Evolutionary conservation across 495 filamentous ascomycete genomes (phyloP), one percentile per base, ranked within the genome.

Genomic region (Aspergillus kassunensis): DNA sequence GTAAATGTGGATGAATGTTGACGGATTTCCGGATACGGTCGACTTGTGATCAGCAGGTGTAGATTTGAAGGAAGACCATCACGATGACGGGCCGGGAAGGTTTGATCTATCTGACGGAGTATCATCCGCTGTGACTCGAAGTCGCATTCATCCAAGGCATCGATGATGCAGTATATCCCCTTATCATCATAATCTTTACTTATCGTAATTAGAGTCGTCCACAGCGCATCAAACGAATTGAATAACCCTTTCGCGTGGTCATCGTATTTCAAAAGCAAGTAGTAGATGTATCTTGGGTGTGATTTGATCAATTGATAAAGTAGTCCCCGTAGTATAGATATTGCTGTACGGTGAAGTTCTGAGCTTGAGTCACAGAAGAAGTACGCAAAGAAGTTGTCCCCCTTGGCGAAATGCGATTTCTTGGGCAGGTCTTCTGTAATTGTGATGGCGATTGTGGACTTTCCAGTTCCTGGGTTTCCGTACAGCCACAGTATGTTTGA

Each of bases 121-220:
- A 23, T 15, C 9, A 13, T 50, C 4, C 5, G 25, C 16, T 40
- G 25, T 10, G 23, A 29, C 19, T 33, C 24, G 0, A 0, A 11
- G 3, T 63, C 59, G 49, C 65, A 69, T 50, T 69, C 63, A 37
- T 69, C 64, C 3, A 69, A 41, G 2, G 60, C 59, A 30, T 67
- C 62, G 21, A 63, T 60, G 13, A 67, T 53, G 48, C 53, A 63
- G 49, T 61, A 65, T 36, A 51, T 54, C 16, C 47, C 44, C n/a
- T 37, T 37, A 6, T 18, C 34, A 16, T 15, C n/a, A 19, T n/a
- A 27, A 15, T 57, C 55, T 15, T 13, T 8, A 1, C 44, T 48
- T 0, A 63, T 54, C 0, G 52, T 44, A 29, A 60, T 56, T 0
- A 67, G 41, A 12, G 53, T 24, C 1, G 42, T 33, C 62, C 64